These are phyloP conservation scores for Solanum corneliomulleri DNA, from an alignment of 257 asterid genomes.

Conservation along the genomic window DNA sequence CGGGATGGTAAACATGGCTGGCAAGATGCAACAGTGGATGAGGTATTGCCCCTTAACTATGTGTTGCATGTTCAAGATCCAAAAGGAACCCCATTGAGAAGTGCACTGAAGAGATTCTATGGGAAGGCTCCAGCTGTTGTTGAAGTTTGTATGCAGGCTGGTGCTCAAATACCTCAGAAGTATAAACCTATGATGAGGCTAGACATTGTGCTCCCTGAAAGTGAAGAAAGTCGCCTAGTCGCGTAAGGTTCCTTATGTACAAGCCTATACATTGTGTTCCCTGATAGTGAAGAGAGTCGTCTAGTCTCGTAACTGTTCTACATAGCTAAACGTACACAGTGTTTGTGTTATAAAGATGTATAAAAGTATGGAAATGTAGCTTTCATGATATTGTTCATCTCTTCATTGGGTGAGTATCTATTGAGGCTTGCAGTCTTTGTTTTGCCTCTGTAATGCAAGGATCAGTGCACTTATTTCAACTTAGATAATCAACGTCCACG, in stretches of 20 bases:
- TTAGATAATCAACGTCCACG: not conserved
- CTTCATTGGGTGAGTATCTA: not conserved
- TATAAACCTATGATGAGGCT: slow-evolving; percentile 85
- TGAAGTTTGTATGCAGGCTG: slow-evolving; percentile 80
- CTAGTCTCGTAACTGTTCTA: slow-evolving; percentile 33
- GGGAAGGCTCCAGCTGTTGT: slow-evolving; percentile 89
- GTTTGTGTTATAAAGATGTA: not conserved
- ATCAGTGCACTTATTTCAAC: not conserved
- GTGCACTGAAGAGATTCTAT: slow-evolving; percentile 53
- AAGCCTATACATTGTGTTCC: slow-evolving; percentile 78
- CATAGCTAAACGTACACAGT: not conserved
- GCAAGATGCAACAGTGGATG: slow-evolving; percentile 94
- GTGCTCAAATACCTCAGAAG: slow-evolving; percentile 60
- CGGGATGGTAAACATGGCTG: slow-evolving; percentile 96
- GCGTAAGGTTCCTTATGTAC: slow-evolving; percentile 39
- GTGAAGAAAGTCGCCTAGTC: slow-evolving; percentile 57
- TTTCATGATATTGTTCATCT: not conserved
- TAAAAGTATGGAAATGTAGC: not conserved
- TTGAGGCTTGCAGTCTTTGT: not conserved
- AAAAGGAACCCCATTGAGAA: slow-evolving; percentile 50
- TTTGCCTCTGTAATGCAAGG: not conserved
- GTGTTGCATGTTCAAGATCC: slow-evolving; percentile 79
- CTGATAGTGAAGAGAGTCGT: slow-evolving; percentile 52
- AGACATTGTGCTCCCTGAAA: slow-evolving; percentile 71
- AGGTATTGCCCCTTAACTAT: slow-evolving; percentile 72